A percentile compares a stretch with the other conserved stretches of the same genome.
Conservation (phyloP, 257 asterid species). For the Nicotiana attenuata region DNA sequence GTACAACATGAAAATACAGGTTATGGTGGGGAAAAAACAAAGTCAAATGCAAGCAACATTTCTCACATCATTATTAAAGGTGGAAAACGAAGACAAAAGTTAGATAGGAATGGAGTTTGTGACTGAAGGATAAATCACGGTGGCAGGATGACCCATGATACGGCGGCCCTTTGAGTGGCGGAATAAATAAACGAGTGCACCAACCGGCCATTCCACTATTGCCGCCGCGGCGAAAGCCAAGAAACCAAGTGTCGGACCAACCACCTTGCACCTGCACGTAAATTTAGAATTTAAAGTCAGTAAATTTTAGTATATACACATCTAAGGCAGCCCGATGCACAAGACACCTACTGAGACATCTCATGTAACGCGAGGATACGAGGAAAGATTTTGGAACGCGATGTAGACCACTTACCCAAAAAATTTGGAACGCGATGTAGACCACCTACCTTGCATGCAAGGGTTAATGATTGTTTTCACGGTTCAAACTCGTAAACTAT, state of each 20-base stretch:
- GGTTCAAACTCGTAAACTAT: too few relatives aligned
- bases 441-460: too few relatives aligned
- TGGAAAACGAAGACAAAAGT: not conserved
- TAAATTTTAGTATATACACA: too few relatives aligned
- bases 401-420: too few relatives aligned
- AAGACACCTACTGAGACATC: too few relatives aligned
- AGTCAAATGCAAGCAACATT: not conserved
- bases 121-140: constrained; percentile 59
- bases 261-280: constrained; percentile 66
- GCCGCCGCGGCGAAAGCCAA: constrained; percentile 72
- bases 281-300: not conserved
- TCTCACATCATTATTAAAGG: constrained; percentile 5
- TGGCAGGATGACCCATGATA: constrained; percentile 75
- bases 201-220: constrained; percentile 84
- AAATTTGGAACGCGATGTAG: too few relatives aligned
- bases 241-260: constrained; percentile 82
- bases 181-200: constrained; percentile 67
- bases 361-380: too few relatives aligned
- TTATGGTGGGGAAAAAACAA: too few relatives aligned
- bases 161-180: constrained; percentile 86
- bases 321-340: too few relatives aligned
- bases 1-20: too few relatives aligned
- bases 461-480: too few relatives aligned
- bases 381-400: too few relatives aligned
- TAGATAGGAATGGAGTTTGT: constrained; percentile 49